These are phyloP conservation scores for Verticillium dahliae DNA, from an alignment of 2,329 filamentous ascomycete species.

Conservation along the genomic window DNA sequence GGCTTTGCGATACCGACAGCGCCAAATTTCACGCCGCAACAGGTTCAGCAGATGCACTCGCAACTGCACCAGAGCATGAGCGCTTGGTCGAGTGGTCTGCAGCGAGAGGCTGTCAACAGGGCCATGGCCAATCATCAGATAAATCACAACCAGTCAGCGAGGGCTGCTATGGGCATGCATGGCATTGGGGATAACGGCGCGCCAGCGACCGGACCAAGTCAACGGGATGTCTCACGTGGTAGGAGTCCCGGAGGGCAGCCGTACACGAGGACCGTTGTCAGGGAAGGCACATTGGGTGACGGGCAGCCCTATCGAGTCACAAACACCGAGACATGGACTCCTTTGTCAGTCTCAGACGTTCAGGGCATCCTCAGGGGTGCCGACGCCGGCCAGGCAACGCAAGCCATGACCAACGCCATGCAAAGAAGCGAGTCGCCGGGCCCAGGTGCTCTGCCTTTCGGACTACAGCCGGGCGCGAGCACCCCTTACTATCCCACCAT, in stretches of 20 bases:
- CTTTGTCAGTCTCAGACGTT: constrained; percentile 34
- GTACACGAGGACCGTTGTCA: constrained; percentile 9
- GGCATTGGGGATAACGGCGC: constrained; percentile 27
- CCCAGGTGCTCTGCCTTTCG: constrained; percentile 24
- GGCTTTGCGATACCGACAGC: constrained; percentile 1
- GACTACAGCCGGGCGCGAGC: constrained; percentile 29
- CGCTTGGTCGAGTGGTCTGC: constrained; percentile 39
- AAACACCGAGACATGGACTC: constrained; percentile 11
- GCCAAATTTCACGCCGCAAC: constrained; percentile 10
- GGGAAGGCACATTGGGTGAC: constrained; percentile 9
- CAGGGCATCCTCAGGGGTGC: constrained; percentile 38
- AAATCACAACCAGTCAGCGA: constrained; percentile 35
- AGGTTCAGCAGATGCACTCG: constrained; percentile 13
- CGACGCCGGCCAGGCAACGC: constrained; percentile 36
- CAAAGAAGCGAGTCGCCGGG: constrained; percentile 31
- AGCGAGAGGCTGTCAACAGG: constrained; percentile 36
- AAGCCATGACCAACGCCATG: constrained; percentile 39
- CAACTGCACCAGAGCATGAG: constrained; percentile 34
- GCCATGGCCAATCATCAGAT: constrained; percentile 34
- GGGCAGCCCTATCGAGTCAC: constrained; percentile 13
- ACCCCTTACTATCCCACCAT: constrained; percentile 28
- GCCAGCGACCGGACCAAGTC: constrained; percentile 15
- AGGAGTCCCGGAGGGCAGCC: constrained; percentile 20
- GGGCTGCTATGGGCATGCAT: constrained; percentile 31
- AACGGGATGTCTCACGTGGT: constrained; percentile 14